Conservation (phyloP, 2,329 filamentous ascomycete species). For the Pseudogymnoascus sp. region DNA sequence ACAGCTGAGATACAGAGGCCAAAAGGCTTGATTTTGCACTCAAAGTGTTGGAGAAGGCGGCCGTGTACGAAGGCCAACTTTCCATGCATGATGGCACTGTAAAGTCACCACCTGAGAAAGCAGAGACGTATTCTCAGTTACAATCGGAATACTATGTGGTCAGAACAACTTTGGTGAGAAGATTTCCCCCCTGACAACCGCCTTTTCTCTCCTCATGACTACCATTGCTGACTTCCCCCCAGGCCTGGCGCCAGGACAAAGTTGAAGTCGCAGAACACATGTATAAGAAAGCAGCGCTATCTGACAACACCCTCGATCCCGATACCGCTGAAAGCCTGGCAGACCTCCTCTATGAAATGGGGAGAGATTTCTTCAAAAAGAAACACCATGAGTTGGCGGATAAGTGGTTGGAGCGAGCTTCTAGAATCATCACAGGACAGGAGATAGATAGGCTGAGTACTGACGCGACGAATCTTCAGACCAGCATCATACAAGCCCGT, state of each 20-base stretch:
- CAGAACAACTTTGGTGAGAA: constrained; percentile 48
- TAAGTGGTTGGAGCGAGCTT: constrained; percentile 69
- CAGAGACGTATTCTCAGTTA: constrained; percentile 27
- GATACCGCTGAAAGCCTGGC: constrained; percentile 53
- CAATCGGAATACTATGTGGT: constrained; percentile 29
- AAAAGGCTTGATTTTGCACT: constrained; percentile 51
- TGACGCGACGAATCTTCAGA: constrained; percentile 56
- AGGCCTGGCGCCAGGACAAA: constrained; percentile 70
- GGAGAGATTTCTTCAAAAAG: constrained; percentile 49
- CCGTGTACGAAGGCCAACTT: constrained; percentile 39
- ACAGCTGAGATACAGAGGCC: constrained; percentile 18
- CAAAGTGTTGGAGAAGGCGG: constrained; percentile 57
- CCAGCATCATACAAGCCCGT: constrained; percentile 59
- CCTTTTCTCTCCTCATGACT: constrained; percentile 8
- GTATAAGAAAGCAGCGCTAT: constrained; percentile 53
- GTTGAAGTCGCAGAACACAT: constrained; percentile 74
- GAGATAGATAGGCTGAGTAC: constrained; percentile 49
- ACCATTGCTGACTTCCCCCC: background rate
- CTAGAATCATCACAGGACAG: constrained; percentile 50
- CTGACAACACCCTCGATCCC: constrained; percentile 37
- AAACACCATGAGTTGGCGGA: constrained; percentile 49
- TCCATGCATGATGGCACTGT: constrained; percentile 26
- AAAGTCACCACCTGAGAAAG: constrained; percentile 19
- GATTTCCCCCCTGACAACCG: background rate
- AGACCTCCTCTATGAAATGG: constrained; percentile 67